phyloP scores from a whole-genome alignment of 2,329 filamentous ascomycete species.

The Drechslera avenae region DNA sequence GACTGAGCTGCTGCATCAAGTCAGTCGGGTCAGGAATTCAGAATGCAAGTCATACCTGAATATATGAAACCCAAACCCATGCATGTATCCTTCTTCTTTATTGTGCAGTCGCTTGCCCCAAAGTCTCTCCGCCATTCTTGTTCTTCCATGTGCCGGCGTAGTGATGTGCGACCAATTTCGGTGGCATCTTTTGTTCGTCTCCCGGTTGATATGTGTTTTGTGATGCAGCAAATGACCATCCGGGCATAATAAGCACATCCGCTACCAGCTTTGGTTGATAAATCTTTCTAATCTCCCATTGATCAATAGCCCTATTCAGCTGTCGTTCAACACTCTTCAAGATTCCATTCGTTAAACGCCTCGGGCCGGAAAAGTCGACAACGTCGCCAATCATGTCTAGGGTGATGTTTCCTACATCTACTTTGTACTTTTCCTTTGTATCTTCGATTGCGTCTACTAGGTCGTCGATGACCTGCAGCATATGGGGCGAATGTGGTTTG shows the following conservation, averaged over 20 bases:
- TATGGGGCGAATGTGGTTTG: conserved; percentile 27
- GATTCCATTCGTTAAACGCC: conserved; percentile 30
- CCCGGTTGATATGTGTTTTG: conserved; percentile 18
- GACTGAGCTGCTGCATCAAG: conserved; percentile 6
- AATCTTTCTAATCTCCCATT: conserved; percentile 26
- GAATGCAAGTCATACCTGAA: neutral
- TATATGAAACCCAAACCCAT: neutral
- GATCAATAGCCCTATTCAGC: conserved; percentile 17
- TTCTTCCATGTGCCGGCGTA: conserved; percentile 32
- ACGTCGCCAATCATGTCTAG: conserved; percentile 32
- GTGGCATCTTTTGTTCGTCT: conserved; percentile 8
- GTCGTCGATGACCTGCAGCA: conserved; percentile 35
- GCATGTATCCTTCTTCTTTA: no score
- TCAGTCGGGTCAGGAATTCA: neutral
- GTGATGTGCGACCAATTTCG: conserved; percentile 22
- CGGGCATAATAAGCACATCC: conserved; percentile 33
- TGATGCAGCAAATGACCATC: conserved; percentile 18
- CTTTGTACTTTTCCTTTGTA: no score
- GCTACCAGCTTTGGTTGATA: conserved; percentile 33
- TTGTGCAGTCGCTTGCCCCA: no score
- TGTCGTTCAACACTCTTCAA: conserved; percentile 30
- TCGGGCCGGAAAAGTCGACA: conserved; percentile 38
- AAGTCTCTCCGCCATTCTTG: conserved; percentile 19
- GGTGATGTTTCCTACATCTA: conserved; percentile 17
- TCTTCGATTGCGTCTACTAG: no score